Percentiles rank a stretch among this genome's conserved stretches.
Evolutionary conservation across 139 green algal species (phyloP).

Genomic region (Ostreobium quekettii): DNA sequence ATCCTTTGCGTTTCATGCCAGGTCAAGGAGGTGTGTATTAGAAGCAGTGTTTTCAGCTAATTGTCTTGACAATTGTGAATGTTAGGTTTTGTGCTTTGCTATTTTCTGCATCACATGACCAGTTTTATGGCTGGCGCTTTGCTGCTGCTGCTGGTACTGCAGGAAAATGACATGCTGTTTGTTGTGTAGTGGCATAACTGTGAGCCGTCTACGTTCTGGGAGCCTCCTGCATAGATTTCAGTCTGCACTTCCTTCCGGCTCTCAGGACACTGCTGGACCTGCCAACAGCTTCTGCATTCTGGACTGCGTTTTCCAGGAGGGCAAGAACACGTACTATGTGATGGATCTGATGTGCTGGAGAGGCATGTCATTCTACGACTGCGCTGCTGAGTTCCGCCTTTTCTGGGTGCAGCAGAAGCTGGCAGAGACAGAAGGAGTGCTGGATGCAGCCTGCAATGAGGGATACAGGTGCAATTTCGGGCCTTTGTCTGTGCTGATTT

Average conservation of each 20-base stretch:
- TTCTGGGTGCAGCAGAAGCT: slow-evolving; percentile 66
- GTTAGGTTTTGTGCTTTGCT: slow-evolving; percentile 1
- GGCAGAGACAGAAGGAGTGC: slow-evolving; percentile 27
- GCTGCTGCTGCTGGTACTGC: not conserved
- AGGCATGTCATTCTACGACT: slow-evolving; percentile 70
- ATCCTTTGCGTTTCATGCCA: too few species aligned
- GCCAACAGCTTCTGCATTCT: slow-evolving; percentile 58
- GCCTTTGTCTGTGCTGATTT: too few species aligned
- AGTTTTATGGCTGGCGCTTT: slow-evolving; percentile 23
- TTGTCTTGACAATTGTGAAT: not conserved
- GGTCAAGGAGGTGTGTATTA: too few species aligned
- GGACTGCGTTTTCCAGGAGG: slow-evolving; percentile 74
- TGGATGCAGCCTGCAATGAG: too few species aligned
- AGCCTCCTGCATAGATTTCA: slow-evolving; percentile 45
- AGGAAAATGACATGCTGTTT: not conserved
- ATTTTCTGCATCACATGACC: slow-evolving; percentile 25
- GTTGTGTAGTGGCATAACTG: too few species aligned
- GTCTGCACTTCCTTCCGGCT: slow-evolving; percentile 48
- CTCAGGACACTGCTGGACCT: not conserved
- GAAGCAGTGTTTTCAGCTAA: too few species aligned
- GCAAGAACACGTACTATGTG: slow-evolving; percentile 40
- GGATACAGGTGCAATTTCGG: too few species aligned
- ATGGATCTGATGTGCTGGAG: slow-evolving; percentile 83
- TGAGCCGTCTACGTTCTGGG: slow-evolving; percentile 38
- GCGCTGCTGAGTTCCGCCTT: slow-evolving; percentile 70